phyloP scores from a whole-genome alignment of 148 eudicot species.

The Hydrangea macrophylla region DNA sequence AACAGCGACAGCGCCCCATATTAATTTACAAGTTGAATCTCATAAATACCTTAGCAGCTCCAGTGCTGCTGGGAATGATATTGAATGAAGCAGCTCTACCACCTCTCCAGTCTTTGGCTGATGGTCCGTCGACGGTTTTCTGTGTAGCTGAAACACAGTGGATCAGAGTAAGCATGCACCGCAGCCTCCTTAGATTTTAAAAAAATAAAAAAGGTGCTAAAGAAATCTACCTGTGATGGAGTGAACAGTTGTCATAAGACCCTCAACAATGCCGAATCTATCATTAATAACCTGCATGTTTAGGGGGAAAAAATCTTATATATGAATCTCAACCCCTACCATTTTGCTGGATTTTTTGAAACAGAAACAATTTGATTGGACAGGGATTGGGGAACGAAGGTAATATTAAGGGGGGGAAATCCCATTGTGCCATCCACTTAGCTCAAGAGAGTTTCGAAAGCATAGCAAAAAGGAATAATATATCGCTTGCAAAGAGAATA shows the following conservation, averaged over 20 bases:
- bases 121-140: conserved; percentile 52
- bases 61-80: conserved; percentile 54
- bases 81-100: conserved; percentile 54
- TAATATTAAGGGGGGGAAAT: no score
- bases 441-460: background rate
- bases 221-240: conserved; percentile 46
- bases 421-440: no score
- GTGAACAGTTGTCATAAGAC: conserved; percentile 71
- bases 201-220: background rate
- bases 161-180: background rate
- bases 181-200: background rate
- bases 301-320: background rate
- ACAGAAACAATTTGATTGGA: background rate
- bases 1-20: background rate
- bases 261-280: conserved; percentile 66
- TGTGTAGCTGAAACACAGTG: conserved; percentile 33
- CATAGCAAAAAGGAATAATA: background rate
- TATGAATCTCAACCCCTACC: background rate
- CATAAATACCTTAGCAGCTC: conserved; percentile 47
- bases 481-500: background rate
- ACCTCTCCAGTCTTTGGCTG: conserved; percentile 57
- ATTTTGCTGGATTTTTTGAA: background rate
- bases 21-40: background rate
- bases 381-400: no score
- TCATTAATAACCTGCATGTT: conserved; percentile 50